Percentiles rank a stretch among this genome's conserved stretches.
Evolutionary conservation across 1,284 basidiomycete species (phyloP).

Genomic region (Pseudomicrostroma phylloplanum): DNA sequence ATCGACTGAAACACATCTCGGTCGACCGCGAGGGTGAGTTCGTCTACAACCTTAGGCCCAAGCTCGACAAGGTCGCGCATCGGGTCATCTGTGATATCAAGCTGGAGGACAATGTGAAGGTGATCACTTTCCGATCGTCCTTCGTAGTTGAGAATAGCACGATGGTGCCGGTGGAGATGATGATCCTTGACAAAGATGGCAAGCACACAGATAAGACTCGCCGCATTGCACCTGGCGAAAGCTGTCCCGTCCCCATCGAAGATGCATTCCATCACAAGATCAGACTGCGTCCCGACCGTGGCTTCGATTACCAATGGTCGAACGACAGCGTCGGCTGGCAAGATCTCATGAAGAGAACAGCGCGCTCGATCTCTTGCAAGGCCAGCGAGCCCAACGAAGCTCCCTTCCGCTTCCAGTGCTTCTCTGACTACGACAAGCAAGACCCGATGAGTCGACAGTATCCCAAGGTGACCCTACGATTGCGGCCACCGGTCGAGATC

Average conservation of each 20-base stretch:
- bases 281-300: conserved; percentile 86
- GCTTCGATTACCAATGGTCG: conserved; percentile 92
- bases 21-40: conserved; percentile 93
- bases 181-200: conserved; percentile 77
- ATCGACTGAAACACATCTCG: conserved; percentile 77
- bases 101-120: conserved; percentile 86
- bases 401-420: conserved; percentile 91
- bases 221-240: conserved; percentile 83
- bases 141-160: conserved; percentile 90
- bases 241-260: conserved; percentile 84
- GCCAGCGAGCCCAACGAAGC: conserved; percentile 76
- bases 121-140: conserved; percentile 88
- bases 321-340: conserved; percentile 77
- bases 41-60: conserved; percentile 76
- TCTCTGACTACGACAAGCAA: conserved; percentile 70
- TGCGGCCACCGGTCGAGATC: conserved; percentile 91
- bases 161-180: conserved; percentile 85
- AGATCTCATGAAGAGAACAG: conserved; percentile 69
- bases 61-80: conserved; percentile 67
- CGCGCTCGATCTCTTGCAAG: conserved; percentile 77
- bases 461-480: conserved; percentile 74
- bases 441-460: conserved; percentile 60
- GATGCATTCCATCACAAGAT: conserved; percentile 77
- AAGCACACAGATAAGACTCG: conserved; percentile 68
- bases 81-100: conserved; percentile 85